These are phyloP conservation scores for Aspergillus bertholletiae DNA, from an alignment of 495 filamentous ascomycete genomes.

Conservation along the genomic window DNA sequence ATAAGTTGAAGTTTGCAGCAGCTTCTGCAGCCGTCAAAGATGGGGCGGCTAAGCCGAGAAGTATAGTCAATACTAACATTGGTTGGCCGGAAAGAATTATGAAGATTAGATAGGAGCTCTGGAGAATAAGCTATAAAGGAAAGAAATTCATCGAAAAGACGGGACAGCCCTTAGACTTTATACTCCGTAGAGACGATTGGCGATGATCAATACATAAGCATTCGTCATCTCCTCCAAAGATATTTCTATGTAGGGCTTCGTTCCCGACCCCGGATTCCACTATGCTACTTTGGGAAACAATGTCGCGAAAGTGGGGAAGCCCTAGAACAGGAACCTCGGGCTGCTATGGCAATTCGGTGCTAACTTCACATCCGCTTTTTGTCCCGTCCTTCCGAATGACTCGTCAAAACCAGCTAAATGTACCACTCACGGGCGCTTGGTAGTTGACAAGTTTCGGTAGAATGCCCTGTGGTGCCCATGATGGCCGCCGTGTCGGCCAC, in stretches of 20 bases:
- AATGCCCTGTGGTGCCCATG: not conserved
- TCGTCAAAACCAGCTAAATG: not conserved
- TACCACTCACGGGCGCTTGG: not conserved
- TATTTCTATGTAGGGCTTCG: no score
- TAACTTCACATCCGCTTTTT: not conserved
- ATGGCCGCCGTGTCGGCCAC: not conserved
- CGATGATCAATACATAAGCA: no score
- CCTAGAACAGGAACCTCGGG: not conserved
- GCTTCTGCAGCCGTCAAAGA: not conserved
- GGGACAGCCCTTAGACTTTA: not conserved
- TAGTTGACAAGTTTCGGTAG: not conserved
- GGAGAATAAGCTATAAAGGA: not conserved
- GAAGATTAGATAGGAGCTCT: no score
- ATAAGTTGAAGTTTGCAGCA: not conserved
- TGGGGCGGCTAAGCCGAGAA: not conserved
- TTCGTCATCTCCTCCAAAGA: no score
- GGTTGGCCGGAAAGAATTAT: no score
- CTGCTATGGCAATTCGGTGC: not conserved
- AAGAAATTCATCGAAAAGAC: not conserved
- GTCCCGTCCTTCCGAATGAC: not conserved
- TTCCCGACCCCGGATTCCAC: no score
- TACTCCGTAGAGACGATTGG: no score
- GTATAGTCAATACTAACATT: not conserved
- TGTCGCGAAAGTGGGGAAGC: not conserved
- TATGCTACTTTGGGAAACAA: not conserved